phyloP scores from a whole-genome alignment of 176 grass and related monocot genomes.

The Oryza glaberrima region DNA sequence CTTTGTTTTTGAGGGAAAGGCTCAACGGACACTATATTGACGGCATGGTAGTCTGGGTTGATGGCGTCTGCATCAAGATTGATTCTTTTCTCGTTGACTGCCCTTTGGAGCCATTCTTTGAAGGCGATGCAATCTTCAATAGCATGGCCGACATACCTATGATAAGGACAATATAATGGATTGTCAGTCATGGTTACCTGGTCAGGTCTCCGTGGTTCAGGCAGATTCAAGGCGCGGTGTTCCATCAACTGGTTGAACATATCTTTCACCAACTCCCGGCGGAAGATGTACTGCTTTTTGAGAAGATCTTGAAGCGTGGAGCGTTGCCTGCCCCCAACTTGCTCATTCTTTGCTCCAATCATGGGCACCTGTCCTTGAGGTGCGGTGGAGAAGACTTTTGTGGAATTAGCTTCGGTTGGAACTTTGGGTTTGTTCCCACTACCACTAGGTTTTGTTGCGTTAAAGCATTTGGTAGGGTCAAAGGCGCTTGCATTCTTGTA shows the following conservation, averaged over 20 bases:
- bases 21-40: background rate
- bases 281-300: background rate
- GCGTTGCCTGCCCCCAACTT: too few species aligned
- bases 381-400: too few species aligned
- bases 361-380: too few species aligned
- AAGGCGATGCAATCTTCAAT: background rate
- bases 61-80: background rate
- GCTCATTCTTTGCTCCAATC: too few species aligned
- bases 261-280: background rate
- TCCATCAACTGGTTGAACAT: background rate
- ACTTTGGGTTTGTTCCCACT: too few species aligned
- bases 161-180: background rate
- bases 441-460: too few species aligned
- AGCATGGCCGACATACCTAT: background rate
- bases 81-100: too few species aligned
- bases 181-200: background rate
- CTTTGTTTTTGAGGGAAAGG: background rate
- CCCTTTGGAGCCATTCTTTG: background rate
- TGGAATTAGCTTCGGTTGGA: too few species aligned
- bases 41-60: background rate
- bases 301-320: background rate
- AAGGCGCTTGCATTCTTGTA: too few species aligned
- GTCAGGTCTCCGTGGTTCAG: background rate
- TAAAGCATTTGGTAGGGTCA: too few species aligned
- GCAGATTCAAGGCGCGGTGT: background rate